Percentiles rank a stretch among this genome's conserved stretches.
Evolutionary conservation across 176 grass and related monocot genomes (phyloP).

Genomic region (Lolium multiflorum): DNA sequence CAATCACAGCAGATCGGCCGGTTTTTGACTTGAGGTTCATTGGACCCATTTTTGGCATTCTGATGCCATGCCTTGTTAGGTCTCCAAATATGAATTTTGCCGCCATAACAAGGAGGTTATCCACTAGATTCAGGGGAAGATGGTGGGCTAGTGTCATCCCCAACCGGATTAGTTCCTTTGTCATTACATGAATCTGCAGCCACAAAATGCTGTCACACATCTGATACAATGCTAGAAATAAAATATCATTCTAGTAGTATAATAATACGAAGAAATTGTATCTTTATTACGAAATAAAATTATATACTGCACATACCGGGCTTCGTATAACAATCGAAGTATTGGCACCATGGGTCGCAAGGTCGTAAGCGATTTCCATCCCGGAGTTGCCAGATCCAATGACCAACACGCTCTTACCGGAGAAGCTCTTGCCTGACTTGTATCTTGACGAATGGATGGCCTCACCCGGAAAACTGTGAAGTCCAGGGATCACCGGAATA

Average conservation of each 20-base stretch:
- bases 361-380: too few species aligned
- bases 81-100: conserved; percentile 46
- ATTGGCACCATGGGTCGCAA: too few species aligned
- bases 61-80: conserved; percentile 54
- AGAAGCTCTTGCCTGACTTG: conserved; percentile 20
- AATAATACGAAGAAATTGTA: too few species aligned
- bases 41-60: conserved; percentile 43
- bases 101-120: conserved; percentile 23
- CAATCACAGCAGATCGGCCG: conserved; percentile 33
- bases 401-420: too few species aligned
- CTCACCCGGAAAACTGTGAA: conserved; percentile 29
- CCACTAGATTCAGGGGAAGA: conserved; percentile 29
- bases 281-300: background rate
- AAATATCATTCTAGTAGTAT: background rate
- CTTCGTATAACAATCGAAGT: too few species aligned
- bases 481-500: conserved; percentile 31
- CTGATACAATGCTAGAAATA: background rate
- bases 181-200: background rate
- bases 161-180: too few species aligned
- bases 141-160: background rate
- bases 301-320: conserved; percentile 24
- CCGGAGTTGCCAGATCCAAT: too few species aligned
- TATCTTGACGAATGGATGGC: conserved; percentile 36
- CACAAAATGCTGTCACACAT: too few species aligned
- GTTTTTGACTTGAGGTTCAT: conserved; percentile 38